Evolutionary conservation across 306 rosid genomes (phyloP), one percentile per base, ranked within the genome.

Genomic region (Spatholobus suberectus): DNA sequence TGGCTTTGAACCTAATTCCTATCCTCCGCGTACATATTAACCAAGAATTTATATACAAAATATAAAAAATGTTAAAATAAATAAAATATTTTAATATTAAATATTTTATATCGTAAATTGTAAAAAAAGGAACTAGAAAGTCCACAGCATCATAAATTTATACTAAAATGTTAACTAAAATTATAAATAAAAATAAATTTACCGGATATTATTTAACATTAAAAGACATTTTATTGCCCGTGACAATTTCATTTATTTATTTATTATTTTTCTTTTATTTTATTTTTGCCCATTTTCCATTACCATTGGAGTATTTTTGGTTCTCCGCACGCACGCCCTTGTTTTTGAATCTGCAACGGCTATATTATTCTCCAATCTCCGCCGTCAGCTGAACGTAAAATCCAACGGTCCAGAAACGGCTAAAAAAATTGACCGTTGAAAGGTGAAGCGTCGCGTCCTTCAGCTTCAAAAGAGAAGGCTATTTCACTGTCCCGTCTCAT

Each of bases 361-460:
- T 61, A 3, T 32, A 17, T 62, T 44, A 59, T 88, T 79, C 5
- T 81, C n/a, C 52, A n/a, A n/a, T n/a, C n/a, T n/a, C n/a, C n/a
- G 1, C 69, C 90, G 88, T 85, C 23, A 15, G 90, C 86, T 89
- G 27, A 79, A 21, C 0, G 4, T 17, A n/a, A 1, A 24, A 67
- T 92, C 94, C 43, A 84, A 92, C 90, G 96, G 89, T 76, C 20
- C 24, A 5, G 1, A 89, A 8, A 93, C 76, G 0, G 93, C 85
- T 2, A 94, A 85, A 41, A 88, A 84, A 46, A 90, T 63, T 61
- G 94, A 87, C 78, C 89, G 98, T 94, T 94, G 55, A 55, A 41
- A 40, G 77, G 86, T 12, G 92, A 87, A 86, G n/a, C n/a, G n/a
- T n/a, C n/a, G n/a, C n/a, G n/a, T n/a, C n/a, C n/a, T 62, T 29